Conservation (phyloP, 305 asterid genomes). For the Stenogyne calaminthoides region DNA sequence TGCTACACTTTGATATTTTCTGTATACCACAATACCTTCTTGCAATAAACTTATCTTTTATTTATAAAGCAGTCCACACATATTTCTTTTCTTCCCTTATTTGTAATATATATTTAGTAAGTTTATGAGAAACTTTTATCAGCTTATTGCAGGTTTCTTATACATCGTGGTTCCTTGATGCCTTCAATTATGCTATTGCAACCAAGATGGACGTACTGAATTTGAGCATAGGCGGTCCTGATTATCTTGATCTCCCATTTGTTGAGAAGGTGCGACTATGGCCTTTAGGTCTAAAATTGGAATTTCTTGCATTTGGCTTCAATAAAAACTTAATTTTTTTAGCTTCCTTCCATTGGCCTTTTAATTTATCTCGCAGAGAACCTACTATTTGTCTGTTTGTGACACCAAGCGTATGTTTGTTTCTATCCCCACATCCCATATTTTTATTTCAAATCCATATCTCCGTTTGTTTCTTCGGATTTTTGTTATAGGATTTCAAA, state of each 20-base stretch:
- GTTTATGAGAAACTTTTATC: slow-evolving; percentile 86
- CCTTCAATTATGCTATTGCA: slow-evolving; percentile 97
- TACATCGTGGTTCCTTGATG: slow-evolving; percentile 99
- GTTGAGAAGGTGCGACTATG: slow-evolving; percentile 76
- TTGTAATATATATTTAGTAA: slow-evolving; percentile 41
- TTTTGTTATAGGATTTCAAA: too few species aligned
- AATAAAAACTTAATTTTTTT: neutral
- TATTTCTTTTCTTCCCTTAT: slow-evolving; percentile 25
- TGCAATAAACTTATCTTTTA: neutral
- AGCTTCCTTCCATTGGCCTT: neutral
- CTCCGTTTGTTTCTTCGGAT: too few species aligned
- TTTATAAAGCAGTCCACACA: neutral
- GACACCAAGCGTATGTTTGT: neutral
- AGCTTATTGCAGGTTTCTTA: slow-evolving; percentile 99
- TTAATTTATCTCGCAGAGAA: slow-evolving; percentile 3
- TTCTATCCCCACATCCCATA: too few species aligned
- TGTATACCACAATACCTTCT: neutral
- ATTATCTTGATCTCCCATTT: slow-evolving; percentile 92
- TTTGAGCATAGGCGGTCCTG: slow-evolving; percentile 99
- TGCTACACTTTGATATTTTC: slow-evolving; percentile 20
- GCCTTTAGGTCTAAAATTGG: slow-evolving; percentile 15
- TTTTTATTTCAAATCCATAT: too few species aligned
- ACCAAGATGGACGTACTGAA: slow-evolving; percentile 96
- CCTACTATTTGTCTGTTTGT: neutral
- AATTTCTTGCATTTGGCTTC: slow-evolving; percentile 16